A percentile compares a stretch with the other conserved stretches of the same genome.
These are phyloP conservation scores for Emergomyces africanus DNA, from an alignment of 2,329 filamentous ascomycete genomes.

Conservation along the genomic window DNA sequence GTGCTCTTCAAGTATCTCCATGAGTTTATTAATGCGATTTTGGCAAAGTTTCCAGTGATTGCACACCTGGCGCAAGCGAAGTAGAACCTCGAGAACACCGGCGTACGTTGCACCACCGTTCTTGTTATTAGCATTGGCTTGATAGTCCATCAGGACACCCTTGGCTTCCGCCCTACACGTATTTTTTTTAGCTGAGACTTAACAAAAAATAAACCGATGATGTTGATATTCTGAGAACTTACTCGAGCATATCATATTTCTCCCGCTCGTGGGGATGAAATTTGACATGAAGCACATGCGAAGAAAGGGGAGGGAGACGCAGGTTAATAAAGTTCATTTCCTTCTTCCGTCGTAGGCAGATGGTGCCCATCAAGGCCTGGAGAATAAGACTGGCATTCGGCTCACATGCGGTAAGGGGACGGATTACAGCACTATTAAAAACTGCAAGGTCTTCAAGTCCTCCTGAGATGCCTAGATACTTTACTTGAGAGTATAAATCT, in stretches of 20 bases:
- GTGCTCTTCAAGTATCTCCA: conserved; percentile 55
- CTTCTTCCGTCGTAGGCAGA: conserved; percentile 72
- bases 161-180: conserved; percentile 53
- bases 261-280: conserved; percentile 61
- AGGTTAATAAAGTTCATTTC: conserved; percentile 81
- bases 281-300: conserved; percentile 62
- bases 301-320: conserved; percentile 61
- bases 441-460: conserved; percentile 60
- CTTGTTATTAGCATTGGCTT: conserved; percentile 28
- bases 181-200: conserved; percentile 6
- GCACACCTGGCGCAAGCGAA: conserved; percentile 74
- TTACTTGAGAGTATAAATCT: conserved; percentile 67
- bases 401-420: conserved; percentile 50
- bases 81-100: conserved; percentile 64
- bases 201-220: conserved; percentile 3
- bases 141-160: conserved; percentile 52
- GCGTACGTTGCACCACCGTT: conserved; percentile 49
- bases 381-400: conserved; percentile 50
- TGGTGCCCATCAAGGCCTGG: conserved; percentile 63
- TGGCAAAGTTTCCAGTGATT: conserved; percentile 80
- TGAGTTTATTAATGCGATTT: conserved; percentile 57
- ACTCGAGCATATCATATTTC: conserved; percentile 64
- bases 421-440: conserved; percentile 60
- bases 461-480: conserved; percentile 63
- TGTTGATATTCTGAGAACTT: conserved; percentile 21